phyloP scores from a whole-genome alignment of 495 filamentous ascomycete species.

The Xylaria acuta region DNA sequence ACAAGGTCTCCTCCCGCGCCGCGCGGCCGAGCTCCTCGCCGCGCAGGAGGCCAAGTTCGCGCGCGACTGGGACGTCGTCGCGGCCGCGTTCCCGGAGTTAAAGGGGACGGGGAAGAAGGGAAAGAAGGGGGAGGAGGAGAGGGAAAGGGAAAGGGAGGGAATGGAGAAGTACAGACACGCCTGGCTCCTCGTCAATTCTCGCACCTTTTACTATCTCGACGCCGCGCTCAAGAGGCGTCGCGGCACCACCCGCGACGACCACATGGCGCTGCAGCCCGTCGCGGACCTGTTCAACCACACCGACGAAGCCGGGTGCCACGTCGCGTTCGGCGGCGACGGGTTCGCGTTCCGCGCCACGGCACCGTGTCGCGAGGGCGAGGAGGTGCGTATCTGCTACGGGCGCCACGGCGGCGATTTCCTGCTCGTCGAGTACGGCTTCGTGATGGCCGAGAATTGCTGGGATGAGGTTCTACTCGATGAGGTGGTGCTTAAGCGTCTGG shows the following conservation, averaged over 20 bases:
- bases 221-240: constrained; percentile 55
- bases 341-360: constrained; percentile 67
- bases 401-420: constrained; percentile 81
- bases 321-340: constrained; percentile 61
- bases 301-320: constrained; percentile 64
- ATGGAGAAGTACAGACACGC: constrained; percentile 63
- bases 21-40: constrained; percentile 56
- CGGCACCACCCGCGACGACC: constrained; percentile 61
- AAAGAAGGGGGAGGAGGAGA: no score
- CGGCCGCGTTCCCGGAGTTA: constrained; percentile 59
- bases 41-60: constrained; percentile 68
- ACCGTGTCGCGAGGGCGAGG: constrained; percentile 68
- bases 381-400: constrained; percentile 83
- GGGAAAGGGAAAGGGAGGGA: no score
- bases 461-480: constrained; percentile 75
- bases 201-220: constrained; percentile 77
- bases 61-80: constrained; percentile 65
- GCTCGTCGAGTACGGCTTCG: constrained; percentile 84
- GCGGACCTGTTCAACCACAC: constrained; percentile 89
- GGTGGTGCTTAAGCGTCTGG: constrained; percentile 63
- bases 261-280: constrained; percentile 82
- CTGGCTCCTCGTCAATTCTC: constrained; percentile 85
- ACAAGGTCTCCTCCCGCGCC: constrained; percentile 54
- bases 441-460: constrained; percentile 68
- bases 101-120: constrained; percentile 42